phyloP scores from a whole-genome alignment of 2,329 filamentous ascomycete species.

The Aspergillus sp. region DNA sequence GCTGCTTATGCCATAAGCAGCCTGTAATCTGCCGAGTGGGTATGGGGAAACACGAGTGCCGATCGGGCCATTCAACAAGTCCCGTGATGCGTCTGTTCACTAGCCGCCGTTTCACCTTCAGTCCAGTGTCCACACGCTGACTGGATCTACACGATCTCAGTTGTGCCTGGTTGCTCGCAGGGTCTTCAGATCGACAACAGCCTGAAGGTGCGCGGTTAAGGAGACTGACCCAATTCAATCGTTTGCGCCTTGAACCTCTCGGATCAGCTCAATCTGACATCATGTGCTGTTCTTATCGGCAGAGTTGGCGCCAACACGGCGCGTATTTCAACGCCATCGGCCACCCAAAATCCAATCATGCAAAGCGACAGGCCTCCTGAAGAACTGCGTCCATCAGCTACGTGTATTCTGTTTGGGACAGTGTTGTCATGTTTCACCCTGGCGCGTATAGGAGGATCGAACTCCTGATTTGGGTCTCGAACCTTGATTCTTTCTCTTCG shows the following conservation, averaged over 20 bases:
- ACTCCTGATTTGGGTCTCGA: conserved; percentile 29
- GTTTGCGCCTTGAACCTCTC: conserved; percentile 1
- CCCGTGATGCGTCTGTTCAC: background rate
- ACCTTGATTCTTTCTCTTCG: conserved; percentile 9
- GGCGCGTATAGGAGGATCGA: conserved; percentile 30
- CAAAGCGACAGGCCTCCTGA: conserved; percentile 15
- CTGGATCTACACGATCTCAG: background rate
- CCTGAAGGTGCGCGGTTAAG: background rate
- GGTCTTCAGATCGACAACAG: background rate
- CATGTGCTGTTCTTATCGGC: conserved; percentile 14
- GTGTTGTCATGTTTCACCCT: conserved; percentile 31
- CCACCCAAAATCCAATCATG: conserved; percentile 10
- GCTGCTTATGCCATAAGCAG: background rate
- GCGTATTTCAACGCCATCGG: conserved; percentile 21
- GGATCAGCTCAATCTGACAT: conserved; percentile 24
- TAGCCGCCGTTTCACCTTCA: background rate
- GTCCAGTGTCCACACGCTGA: background rate
- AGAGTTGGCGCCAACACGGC: conserved; percentile 27
- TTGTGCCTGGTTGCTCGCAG: background rate
- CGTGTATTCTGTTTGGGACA: conserved; percentile 3
- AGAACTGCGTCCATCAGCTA: conserved; percentile 1
- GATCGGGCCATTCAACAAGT: background rate
- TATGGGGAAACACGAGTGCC: background rate
- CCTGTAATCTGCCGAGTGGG: background rate
- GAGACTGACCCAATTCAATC: background rate